Percentiles rank a stretch among this genome's conserved stretches.
phyloP scores from a whole-genome alignment of 129 eudicot genomes.

The Logfia minima region DNA sequence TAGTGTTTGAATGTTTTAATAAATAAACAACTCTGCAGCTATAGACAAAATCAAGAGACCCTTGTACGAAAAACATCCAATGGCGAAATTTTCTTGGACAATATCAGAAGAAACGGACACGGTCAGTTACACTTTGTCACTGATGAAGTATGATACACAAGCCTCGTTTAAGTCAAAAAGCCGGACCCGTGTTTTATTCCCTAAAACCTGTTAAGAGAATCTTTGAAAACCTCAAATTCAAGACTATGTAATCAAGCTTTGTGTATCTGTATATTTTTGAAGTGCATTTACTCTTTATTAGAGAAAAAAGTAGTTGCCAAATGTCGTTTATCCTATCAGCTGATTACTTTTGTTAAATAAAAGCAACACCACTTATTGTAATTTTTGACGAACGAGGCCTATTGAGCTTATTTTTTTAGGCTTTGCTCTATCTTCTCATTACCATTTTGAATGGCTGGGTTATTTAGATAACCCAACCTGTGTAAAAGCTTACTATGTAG shows the following conservation, averaged over 20 bases:
- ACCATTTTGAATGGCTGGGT: conserved; percentile 15
- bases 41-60: conserved; percentile 84
- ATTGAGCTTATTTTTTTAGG: conserved; percentile 4
- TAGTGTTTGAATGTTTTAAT: conserved; percentile 8
- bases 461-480: background rate
- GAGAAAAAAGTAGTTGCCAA: background rate
- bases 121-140: conserved; percentile 41
- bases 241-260: background rate
- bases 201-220: conserved; percentile 7
- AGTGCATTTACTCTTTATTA: background rate
- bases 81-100: conserved; percentile 93
- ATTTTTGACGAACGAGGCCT: conserved; percentile 1
- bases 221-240: conserved; percentile 4
- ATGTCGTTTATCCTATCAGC: background rate
- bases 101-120: conserved; percentile 78
- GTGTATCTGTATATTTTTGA: background rate
- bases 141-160: background rate
- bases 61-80: conserved; percentile 87
- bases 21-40: conserved; percentile 42
- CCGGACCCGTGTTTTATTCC: background rate
- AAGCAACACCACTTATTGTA: background rate
- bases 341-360: background rate
- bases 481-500: conserved; percentile 15
- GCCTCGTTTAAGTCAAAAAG: background rate
- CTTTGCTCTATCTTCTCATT: background rate